phyloP scores from a whole-genome alignment of 192 early-diverging fungal species.

The Backusella macrospora region DNA sequence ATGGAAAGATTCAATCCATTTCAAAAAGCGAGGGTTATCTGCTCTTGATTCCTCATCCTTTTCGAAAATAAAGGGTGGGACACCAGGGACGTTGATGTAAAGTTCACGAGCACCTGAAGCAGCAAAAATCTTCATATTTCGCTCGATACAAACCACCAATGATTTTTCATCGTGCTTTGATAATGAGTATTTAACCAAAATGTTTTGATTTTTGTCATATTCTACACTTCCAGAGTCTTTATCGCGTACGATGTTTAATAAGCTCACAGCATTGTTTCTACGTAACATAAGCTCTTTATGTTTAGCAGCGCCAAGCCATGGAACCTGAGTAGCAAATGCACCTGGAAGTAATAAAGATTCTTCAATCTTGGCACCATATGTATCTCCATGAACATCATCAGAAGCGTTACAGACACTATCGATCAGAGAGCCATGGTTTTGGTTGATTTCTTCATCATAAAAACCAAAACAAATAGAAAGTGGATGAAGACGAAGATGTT shows the following conservation, averaged over 20 bases:
- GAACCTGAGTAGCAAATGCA: slow-evolving; percentile 40
- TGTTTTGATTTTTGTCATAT: slow-evolving; percentile 45
- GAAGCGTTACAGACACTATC: slow-evolving; percentile 60
- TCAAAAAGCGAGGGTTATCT: slow-evolving; percentile 35
- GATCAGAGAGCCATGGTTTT: slow-evolving; percentile 65
- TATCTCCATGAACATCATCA: slow-evolving; percentile 61
- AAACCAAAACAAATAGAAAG: slow-evolving; percentile 60
- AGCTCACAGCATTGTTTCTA: slow-evolving; percentile 47
- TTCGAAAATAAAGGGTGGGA: slow-evolving; percentile 44
- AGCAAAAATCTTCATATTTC: slow-evolving; percentile 51
- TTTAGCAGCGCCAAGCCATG: slow-evolving; percentile 51
- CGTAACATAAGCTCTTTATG: slow-evolving; percentile 59
- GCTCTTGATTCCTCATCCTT: slow-evolving; percentile 40
- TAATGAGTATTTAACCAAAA: slow-evolving; percentile 52
- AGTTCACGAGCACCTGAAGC: slow-evolving; percentile 68
- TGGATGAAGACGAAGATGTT: slow-evolving; percentile 71
- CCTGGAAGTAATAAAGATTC: slow-evolving; percentile 59
- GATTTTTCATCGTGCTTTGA: slow-evolving; percentile 56
- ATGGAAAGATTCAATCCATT: slow-evolving; percentile 39
- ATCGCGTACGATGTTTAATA: slow-evolving; percentile 67
- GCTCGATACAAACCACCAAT: slow-evolving; percentile 46
- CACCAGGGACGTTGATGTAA: slow-evolving; percentile 46
- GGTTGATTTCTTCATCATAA: slow-evolving; percentile 57
- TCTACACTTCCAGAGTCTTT: slow-evolving; percentile 55
- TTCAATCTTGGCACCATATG: slow-evolving; percentile 73